Evolutionary conservation across 1,139 yeast genomes (phyloP).

Genomic region (Yamadazyma taylorii): DNA sequence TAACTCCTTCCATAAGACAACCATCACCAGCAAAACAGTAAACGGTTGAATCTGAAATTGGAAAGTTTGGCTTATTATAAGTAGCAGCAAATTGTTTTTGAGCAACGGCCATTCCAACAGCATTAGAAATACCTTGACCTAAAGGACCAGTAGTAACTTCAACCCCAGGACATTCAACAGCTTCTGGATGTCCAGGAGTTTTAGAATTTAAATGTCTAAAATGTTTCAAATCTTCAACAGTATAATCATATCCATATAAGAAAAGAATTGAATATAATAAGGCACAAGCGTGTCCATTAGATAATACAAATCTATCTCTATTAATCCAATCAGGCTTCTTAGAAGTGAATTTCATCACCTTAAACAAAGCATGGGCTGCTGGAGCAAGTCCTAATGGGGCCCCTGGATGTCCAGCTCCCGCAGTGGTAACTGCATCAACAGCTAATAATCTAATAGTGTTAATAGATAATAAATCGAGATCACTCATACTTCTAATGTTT

Average conservation of each 20-base stretch:
- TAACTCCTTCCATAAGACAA: constrained; percentile 98
- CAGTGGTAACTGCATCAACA: constrained; percentile 83
- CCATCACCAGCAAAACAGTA: constrained; percentile 94
- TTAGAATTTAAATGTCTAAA: constrained; percentile 91
- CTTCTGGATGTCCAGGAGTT: constrained; percentile 98
- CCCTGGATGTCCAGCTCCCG: constrained; percentile 99
- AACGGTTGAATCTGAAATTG: constrained; percentile 71
- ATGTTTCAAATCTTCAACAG: constrained; percentile 83
- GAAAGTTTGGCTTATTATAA: constrained; percentile 84
- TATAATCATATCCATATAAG: constrained; percentile 78
- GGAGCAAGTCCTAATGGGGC: constrained; percentile 98
- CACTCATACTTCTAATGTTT: constrained; percentile 32
- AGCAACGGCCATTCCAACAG: constrained; percentile 96
- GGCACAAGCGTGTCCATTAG: constrained; percentile 98
- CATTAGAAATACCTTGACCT: constrained; percentile 97
- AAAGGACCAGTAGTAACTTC: constrained; percentile 99
- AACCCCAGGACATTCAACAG: constrained; percentile 74
- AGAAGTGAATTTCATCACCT: constrained; percentile 85
- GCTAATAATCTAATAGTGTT: constrained; percentile 89
- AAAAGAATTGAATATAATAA: constrained; percentile 83
- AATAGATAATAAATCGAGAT: constrained; percentile 73
- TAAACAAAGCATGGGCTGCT: constrained; percentile 67
- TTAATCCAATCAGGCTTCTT: constrained; percentile 89
- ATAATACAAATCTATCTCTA: constrained; percentile 92
- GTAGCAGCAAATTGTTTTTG: constrained; percentile 90